Percentiles rank a stretch among this genome's conserved stretches.
Conservation (phyloP, 2,329 filamentous ascomycete genomes). For the Fusarium sp. region DNA sequence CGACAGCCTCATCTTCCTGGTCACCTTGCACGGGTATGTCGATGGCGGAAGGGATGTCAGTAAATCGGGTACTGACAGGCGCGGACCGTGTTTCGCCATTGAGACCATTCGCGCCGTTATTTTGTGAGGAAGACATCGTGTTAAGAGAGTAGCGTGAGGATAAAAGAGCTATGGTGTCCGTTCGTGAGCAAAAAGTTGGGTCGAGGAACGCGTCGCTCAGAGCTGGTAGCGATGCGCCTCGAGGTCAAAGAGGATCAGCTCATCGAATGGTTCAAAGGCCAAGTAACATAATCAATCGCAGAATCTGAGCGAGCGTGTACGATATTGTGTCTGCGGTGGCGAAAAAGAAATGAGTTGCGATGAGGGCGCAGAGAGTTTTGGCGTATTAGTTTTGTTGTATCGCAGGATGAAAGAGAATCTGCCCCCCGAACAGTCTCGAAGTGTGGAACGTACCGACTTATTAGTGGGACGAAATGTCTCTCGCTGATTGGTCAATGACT, state of each 20-base stretch:
- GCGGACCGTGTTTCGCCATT: conserved; percentile 54
- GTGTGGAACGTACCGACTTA: conserved; percentile 19
- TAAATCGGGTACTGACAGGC: conserved; percentile 69
- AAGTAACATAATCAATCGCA: conserved; percentile 46
- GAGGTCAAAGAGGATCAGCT: conserved; percentile 46
- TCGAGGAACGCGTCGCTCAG: conserved; percentile 49
- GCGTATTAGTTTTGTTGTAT: conserved; percentile 43
- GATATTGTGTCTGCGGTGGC: conserved; percentile 1
- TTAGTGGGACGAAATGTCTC: not conserved
- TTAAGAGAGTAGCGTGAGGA: conserved; percentile 5
- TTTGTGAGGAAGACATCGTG: conserved; percentile 58
- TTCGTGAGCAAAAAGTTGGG: conserved; percentile 30
- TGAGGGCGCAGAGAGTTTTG: conserved; percentile 29
- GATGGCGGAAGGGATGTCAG: conserved; percentile 73
- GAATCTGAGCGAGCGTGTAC: not conserved
- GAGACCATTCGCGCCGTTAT: conserved; percentile 60
- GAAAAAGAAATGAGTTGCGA: conserved; percentile 11
- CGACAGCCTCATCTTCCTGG: conserved; percentile 80
- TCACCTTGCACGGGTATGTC: conserved; percentile 75
- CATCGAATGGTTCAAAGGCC: conserved; percentile 45
- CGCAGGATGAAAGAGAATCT: conserved; percentile 39
- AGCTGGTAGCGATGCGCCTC: conserved; percentile 50
- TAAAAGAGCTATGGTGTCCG: conserved; percentile 18
- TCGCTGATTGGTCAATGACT: conserved; percentile 20
- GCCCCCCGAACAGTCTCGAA: not conserved